Conservation (phyloP, 2,329 filamentous ascomycete species). For the Cordyceps cicadae region DNA sequence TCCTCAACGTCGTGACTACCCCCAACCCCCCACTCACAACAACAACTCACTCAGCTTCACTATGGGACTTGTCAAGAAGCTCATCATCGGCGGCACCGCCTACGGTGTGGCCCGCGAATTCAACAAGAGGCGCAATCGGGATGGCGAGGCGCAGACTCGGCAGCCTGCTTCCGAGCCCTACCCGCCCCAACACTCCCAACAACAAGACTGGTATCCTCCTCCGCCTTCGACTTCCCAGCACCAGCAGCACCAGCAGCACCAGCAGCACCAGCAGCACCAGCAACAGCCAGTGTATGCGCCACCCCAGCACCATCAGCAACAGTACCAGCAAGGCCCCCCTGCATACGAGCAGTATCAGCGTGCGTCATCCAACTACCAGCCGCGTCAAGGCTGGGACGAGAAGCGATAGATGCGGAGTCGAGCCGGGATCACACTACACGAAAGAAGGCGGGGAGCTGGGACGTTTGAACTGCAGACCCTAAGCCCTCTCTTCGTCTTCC, state of each 20-base stretch:
- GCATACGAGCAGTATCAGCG: neutral
- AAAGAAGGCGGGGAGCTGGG: neutral
- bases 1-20: neutral
- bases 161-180: neutral
- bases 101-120: conserved; percentile 18
- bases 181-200: neutral
- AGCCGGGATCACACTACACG: no score
- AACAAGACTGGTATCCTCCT: neutral
- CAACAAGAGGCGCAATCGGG: conserved; percentile 21
- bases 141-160: conserved; percentile 14
- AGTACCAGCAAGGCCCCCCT: neutral
- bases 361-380: neutral
- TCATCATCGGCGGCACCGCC: conserved; percentile 19
- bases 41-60: neutral
- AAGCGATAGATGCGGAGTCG: neutral
- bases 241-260: neutral
- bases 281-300: neutral
- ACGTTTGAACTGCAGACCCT: neutral
- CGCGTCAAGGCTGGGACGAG: neutral
- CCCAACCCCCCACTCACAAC: neutral
- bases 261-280: neutral
- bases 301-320: neutral
- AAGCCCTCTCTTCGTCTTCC: neutral
- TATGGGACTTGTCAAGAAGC: conserved; percentile 14
- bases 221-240: neutral